Base-by-base conservation (phyloP, 768 basidiomycete species). In the Leccinum obscurum region DNA sequence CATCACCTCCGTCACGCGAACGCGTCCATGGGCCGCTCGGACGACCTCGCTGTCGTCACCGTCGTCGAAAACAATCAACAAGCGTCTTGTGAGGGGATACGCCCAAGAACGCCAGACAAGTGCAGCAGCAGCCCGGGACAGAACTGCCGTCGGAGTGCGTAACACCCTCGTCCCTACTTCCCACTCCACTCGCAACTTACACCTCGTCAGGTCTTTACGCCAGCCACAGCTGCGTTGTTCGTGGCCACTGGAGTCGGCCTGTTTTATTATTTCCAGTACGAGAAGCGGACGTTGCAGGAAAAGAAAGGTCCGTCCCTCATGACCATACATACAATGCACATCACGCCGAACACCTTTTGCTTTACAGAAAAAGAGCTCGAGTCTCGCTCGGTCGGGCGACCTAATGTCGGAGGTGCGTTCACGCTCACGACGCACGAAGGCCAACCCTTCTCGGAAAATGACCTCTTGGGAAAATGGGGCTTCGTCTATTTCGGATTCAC, bases 401-500 rank as follows among this genome's bases (percentile, higher is more conserved):
- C 97, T 1, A 80, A 89, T 50, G 88, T 99, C 58, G 97, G 97
- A 17, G 97, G 97, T 1, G 89, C 95, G 0, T 98, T 99, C 80
- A 75, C 77, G 4, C 80, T 98, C 53, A 83, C 80, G n/a, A 30
- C 52, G 4, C 32, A 52, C 52, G 77, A 85, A 9, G 86, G 85
- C 58, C 72, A 81, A 57, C 74, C 83, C 0, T 98, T 94, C 76
- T 90, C 93, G 2, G 89, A 52, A 50, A 77, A 90, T 57, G 84
- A 96, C 69, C 77, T 98, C 51, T 74, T 90, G 26, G 95, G 95
- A 37, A 90, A 92, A 77, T 98, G 93, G 93, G 90, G 82, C n/a
- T 77, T 93, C 60, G 82, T 92, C 51, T 93, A 98, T 78, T 99
- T 99, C 76, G 97, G 97, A n/a, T 99, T 98, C 79, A 95, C 96